Base-by-base conservation (phyloP, 2,329 filamentous ascomycete genomes). In the Sarocladium strictum region DNA sequence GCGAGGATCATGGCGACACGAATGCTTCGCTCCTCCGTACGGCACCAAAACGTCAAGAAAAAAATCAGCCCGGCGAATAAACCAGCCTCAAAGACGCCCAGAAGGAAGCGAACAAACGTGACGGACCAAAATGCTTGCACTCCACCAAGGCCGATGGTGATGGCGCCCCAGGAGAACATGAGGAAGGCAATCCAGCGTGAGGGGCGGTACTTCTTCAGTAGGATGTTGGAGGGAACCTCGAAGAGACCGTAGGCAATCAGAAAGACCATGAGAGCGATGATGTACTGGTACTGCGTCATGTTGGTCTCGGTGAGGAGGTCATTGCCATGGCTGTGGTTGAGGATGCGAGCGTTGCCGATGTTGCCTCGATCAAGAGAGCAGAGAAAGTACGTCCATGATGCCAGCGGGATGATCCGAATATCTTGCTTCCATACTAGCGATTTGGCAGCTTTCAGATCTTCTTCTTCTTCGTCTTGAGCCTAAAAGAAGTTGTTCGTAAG, bases 21-120 rank as follows among this genome's bases (percentile, higher is more conserved):
- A 4, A 89, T 67, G 1, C 84, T 85, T 6, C 87, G 76, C 67
- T 90, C 86, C n/a, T 80, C 77, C 57, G 80, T 80, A 15, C 78
- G 83, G 66, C 90, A 90, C 76, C 87, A 90, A 56, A 89, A 80
- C 0, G 86, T 51, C 14, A 89, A 71, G 12, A 29, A 33, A 23
- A 23, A 66, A 0, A 78, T 77, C 57, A 86, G 69, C 5, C 47
- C 47, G 1, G 84, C 84, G 57, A 89, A 89, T 1, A 90, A 69
- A 0, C 86, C 87, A 3, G 85, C 86, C 69, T 91, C 87, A 40
- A 86, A 80, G 4, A 81, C 73, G 3, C 87, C 87, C 0, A 91
- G 75, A 9, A 90, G 65, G 24, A 90, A 76, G 5, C 87, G 81
- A 58, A 86, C 83, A 6, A 76, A 85, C 1, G 87, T 77, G n/a